A percentile compares a stretch with the other conserved stretches of the same genome.
Conservation (phyloP, 192 early-diverging fungal species). For the Lobosporangium transversale region DNA sequence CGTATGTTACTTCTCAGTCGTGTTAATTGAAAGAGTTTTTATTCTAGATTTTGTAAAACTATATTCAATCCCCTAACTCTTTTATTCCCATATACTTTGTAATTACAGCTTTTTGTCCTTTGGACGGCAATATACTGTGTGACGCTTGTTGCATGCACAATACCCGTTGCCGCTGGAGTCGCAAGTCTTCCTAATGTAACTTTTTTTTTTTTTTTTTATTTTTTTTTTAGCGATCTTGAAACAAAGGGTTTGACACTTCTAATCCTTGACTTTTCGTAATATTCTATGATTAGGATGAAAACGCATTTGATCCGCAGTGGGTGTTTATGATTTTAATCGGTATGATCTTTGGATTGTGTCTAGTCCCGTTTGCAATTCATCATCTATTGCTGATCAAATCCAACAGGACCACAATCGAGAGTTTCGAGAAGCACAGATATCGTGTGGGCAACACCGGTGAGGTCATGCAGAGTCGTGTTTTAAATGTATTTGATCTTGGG, state of each 20-base stretch:
- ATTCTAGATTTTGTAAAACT: neutral
- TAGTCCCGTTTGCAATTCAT: conserved; percentile 49
- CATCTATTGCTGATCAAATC: conserved; percentile 46
- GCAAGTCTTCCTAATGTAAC: conserved; percentile 33
- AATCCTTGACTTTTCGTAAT: no score
- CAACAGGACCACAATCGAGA: conserved; percentile 56
- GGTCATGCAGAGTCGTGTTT: conserved; percentile 48
- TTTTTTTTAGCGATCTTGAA: no score
- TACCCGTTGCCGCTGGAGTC: conserved; percentile 37
- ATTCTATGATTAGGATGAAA: conserved; percentile 34
- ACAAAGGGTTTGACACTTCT: neutral
- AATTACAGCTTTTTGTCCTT: conserved; percentile 45
- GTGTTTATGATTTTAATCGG: conserved; percentile 50
- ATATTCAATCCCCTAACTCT: neutral
- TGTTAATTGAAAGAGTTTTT: neutral
- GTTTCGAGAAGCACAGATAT: conserved; percentile 52
- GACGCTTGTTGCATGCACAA: conserved; percentile 34
- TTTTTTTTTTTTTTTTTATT: no score
- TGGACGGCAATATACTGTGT: conserved; percentile 53
- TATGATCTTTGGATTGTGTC: conserved; percentile 49
- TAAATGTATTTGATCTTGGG: conserved; percentile 57
- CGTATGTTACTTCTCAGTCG: no score
- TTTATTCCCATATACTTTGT: neutral
- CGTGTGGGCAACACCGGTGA: conserved; percentile 33
- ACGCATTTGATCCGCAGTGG: conserved; percentile 52